These are phyloP conservation scores for Odontarrhena argentea DNA, from an alignment of 345 rosid genomes.

Conservation along the genomic window DNA sequence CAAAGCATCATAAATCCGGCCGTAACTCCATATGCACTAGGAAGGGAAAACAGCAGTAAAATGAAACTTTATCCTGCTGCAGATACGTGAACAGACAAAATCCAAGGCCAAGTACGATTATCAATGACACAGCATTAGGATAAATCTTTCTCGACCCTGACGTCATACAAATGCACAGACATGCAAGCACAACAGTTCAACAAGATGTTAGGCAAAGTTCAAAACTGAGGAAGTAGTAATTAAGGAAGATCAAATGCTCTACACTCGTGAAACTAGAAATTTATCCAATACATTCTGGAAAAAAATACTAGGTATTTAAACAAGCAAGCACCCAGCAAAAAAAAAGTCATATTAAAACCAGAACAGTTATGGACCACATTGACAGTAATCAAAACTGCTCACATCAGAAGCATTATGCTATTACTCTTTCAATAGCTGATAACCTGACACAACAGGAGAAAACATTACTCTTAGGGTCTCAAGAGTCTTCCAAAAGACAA, in stretches of 20 bases:
- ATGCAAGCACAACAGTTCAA: no score
- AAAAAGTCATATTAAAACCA: neutral
- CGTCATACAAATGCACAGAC: no score
- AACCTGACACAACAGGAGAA: slow-evolving; percentile 3
- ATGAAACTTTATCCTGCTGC: no score
- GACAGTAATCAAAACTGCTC: neutral
- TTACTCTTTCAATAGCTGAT: neutral
- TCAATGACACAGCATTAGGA: no score
- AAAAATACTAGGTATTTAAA: neutral
- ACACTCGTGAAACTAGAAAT: no score
- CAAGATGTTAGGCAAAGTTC: no score
- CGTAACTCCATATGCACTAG: neutral
- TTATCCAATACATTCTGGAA: neutral
- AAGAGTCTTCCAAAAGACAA: slow-evolving; percentile 16
- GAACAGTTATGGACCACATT: neutral
- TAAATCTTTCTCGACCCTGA: no score
- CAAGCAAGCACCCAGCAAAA: neutral
- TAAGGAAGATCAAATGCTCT: neutral
- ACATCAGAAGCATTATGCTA: neutral
- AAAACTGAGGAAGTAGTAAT: no score
- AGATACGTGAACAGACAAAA: no score
- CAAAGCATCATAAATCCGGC: slow-evolving; percentile 1
- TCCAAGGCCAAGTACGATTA: no score
- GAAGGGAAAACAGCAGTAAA: no score
- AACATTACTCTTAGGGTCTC: slow-evolving; percentile 13